Evolutionary conservation across 306 rosid species (phyloP).

Genomic region (Alnus rubra): DNA sequence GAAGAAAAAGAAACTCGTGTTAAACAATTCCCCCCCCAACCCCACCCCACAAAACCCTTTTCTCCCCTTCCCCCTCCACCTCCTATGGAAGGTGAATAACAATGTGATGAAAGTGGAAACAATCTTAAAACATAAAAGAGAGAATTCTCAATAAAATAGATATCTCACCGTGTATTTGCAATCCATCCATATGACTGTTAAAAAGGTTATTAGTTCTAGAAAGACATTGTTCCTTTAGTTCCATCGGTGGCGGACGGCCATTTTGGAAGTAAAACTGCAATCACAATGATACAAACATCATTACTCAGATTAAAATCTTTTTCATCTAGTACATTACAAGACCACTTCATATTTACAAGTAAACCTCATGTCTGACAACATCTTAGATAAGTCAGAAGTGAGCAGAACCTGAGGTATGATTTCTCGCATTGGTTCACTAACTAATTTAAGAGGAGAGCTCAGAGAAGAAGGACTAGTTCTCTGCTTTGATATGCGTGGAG

Average conservation of each 20-base stretch:
- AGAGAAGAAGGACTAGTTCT: constrained; percentile 68
- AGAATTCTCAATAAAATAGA: background rate
- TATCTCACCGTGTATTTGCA: constrained; percentile 67
- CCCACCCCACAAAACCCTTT: no score
- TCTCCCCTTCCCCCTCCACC: background rate
- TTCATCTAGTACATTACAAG: background rate
- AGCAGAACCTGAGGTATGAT: constrained; percentile 70
- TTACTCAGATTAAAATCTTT: background rate
- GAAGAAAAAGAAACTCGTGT: background rate
- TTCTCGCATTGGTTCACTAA: constrained; percentile 64
- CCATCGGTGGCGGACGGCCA: constrained; percentile 74
- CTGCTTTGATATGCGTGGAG: constrained; percentile 65
- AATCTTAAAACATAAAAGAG: background rate
- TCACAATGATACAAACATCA: constrained; percentile 13
- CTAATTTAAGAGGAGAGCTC: constrained; percentile 66
- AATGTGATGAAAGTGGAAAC: background rate
- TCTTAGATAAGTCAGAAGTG: constrained; percentile 17
- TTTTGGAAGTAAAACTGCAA: constrained; percentile 74
- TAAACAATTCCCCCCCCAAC: no score
- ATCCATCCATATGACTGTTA: constrained; percentile 57
- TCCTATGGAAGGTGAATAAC: background rate
- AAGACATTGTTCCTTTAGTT: constrained; percentile 55
- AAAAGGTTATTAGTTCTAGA: constrained; percentile 49
- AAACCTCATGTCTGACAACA: background rate
- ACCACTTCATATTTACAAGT: constrained; percentile 6